Conservation (phyloP, 129 eudicot genomes). For the Tagetes erecta region DNA sequence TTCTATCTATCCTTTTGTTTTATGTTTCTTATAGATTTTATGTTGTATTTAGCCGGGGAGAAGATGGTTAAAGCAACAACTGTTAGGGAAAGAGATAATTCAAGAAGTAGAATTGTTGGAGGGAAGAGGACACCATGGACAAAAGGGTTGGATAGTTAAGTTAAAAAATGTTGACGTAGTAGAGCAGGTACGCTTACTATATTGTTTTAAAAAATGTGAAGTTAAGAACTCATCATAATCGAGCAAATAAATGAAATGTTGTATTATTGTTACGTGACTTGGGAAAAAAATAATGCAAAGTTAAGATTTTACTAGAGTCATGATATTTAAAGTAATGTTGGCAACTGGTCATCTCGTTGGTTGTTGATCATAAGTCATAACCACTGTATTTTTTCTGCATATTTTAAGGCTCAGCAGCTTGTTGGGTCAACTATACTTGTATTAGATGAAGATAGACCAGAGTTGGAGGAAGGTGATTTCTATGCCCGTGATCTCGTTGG, state of each 20-base stretch:
- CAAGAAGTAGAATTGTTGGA: constrained; percentile 71
- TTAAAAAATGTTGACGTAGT: constrained; percentile 55
- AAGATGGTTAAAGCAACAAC: constrained; percentile 83
- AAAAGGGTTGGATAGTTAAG: constrained; percentile 74
- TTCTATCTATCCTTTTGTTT: constrained; percentile 18
- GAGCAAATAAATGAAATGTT: neutral
- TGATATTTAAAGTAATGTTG: constrained; percentile 11
- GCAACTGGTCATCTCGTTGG: neutral
- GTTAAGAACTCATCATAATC: neutral
- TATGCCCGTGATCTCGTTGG: constrained; percentile 94
- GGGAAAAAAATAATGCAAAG: constrained; percentile 4
- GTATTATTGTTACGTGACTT: neutral
- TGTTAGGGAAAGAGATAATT: constrained; percentile 61
- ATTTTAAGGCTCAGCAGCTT: constrained; percentile 75
- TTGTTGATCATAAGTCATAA: constrained; percentile 13
- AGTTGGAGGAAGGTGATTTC: constrained; percentile 89
- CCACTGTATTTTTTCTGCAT: constrained; percentile 4
- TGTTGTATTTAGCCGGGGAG: constrained; percentile 74
- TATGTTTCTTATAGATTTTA: constrained; percentile 18
- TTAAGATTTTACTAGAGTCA: constrained; percentile 12
- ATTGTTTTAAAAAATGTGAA: neutral
- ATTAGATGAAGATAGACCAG: constrained; percentile 76
- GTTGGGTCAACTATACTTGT: constrained; percentile 85
- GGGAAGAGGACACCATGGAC: constrained; percentile 82
- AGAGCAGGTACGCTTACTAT: constrained; percentile 63